Evolutionary conservation across 768 basidiomycete species (phyloP).

Genomic region (Phanerochaete carnosa): DNA sequence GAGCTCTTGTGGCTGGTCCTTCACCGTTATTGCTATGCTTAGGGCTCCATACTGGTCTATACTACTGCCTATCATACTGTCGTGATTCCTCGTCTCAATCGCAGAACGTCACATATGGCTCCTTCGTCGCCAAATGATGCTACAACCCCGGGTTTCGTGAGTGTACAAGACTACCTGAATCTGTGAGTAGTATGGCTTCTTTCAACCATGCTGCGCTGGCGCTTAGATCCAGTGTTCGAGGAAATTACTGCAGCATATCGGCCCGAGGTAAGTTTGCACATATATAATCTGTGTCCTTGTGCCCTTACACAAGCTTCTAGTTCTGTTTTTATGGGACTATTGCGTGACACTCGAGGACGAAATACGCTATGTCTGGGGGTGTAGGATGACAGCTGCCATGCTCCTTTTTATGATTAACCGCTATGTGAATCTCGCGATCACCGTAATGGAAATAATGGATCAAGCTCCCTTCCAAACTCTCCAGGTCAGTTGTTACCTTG

Average conservation of each 20-base stretch:
- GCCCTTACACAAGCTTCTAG: not conserved
- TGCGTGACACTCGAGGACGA: constrained; percentile 14
- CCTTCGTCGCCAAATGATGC: no score
- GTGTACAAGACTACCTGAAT: no score
- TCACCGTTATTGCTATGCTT: no score
- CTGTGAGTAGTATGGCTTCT: no score
- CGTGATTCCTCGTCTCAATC: no score
- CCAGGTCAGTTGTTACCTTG: constrained; percentile 34
- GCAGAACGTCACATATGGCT: no score
- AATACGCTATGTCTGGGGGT: constrained; percentile 16
- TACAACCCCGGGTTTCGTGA: no score
- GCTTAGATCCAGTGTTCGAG: no score
- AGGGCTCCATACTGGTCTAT: no score
- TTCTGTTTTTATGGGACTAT: constrained; percentile 18
- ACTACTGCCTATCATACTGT: no score
- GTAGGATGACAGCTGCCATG: constrained; percentile 9
- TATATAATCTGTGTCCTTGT: not conserved
- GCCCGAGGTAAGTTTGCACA: constrained; percentile 12
- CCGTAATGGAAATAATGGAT: constrained; percentile 15
- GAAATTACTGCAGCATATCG: constrained; percentile 13
- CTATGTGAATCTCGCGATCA: constrained; percentile 17
- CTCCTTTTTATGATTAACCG: constrained; percentile 19
- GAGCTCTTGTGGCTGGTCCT: no score
- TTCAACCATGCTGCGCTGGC: no score
- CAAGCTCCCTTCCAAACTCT: constrained; percentile 34